Base-by-base conservation (phyloP, 768 basidiomycete genomes). In the Pisolithus tinctorius region DNA sequence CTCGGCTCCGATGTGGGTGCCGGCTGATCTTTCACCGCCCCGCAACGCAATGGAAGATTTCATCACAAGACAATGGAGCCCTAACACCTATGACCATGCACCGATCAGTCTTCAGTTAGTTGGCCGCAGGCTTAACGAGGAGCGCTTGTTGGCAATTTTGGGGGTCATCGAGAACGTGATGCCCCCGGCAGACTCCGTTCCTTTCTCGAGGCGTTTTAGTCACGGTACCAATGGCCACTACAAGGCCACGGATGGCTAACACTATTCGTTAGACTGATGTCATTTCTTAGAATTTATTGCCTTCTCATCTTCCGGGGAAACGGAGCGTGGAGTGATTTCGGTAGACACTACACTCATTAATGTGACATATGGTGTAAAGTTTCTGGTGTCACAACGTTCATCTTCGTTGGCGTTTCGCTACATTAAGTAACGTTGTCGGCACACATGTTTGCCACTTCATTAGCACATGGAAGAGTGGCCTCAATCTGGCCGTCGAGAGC, bases 121-220 rank as follows among this genome's bases (percentile, higher is more conserved):
- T 17, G 79, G 79, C 17, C 66, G 74, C 50, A 72, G 76, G 31
- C 71, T 72, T 58, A 74, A 76, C 42, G 78, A 80, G 57, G 78
- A 80, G 53, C 71, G 69, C 46, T 57, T 80, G 14, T 61, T 80
- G 49, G 74, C 71, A 17, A 71, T 75, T 55, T 60, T 77, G 50
- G 63, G 68, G 25, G 65, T 65, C 20, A 66, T 78, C 25, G 77
- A 79, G 31, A 26, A 51, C 9, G 43, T 53, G 39, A 40, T 66
- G 30, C 57, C 64, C 10, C 47, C 60, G 20, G 17, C 43, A 26
- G 37, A 45, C 50, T 55, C 58, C 2, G 60, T 60, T 1, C 44
- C 49, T 31, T 51, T 44, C 49, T 29, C 14, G 29, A 45, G 51
- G 17, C 37, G 38, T 17, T 14, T 34, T 43, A 50, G 49, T 30